Evolutionary conservation across 306 rosid species (phyloP).

Genomic region (Sindora glabra): DNA sequence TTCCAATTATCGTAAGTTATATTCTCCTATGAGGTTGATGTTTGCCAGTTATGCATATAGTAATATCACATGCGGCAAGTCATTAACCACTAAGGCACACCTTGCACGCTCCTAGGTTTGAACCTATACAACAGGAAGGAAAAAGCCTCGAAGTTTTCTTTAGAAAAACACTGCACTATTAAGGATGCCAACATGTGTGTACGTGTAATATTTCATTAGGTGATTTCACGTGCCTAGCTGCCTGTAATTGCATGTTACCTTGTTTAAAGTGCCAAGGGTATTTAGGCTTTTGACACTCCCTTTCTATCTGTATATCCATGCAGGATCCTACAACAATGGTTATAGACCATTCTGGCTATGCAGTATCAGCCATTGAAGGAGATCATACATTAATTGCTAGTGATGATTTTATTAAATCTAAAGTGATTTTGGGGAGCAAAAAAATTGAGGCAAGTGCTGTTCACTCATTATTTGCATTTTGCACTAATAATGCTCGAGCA

Average conservation of each 20-base stretch:
- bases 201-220: not conserved
- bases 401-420: constrained; percentile 63
- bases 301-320: not conserved
- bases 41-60: not conserved
- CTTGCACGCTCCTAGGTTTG: too few species aligned
- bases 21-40: not conserved
- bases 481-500: too few species aligned
- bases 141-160: too few species aligned
- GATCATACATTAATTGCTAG: constrained; percentile 90
- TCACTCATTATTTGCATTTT: constrained; percentile 8
- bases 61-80: too few species aligned
- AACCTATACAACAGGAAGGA: too few species aligned
- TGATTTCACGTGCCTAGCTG: not conserved
- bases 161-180: too few species aligned
- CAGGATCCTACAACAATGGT: constrained; percentile 72
- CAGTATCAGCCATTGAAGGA: constrained; percentile 71
- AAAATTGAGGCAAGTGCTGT: constrained; percentile 63
- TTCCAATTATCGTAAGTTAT: too few species aligned
- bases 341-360: constrained; percentile 80
- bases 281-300: not conserved
- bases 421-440: constrained; percentile 69
- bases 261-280: not conserved
- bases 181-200: too few species aligned
- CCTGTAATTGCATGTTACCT: not conserved
- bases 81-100: too few species aligned